Evolutionary conservation across 2,329 filamentous ascomycete species (phyloP).

Genomic region (Colletotrichum sidae): DNA sequence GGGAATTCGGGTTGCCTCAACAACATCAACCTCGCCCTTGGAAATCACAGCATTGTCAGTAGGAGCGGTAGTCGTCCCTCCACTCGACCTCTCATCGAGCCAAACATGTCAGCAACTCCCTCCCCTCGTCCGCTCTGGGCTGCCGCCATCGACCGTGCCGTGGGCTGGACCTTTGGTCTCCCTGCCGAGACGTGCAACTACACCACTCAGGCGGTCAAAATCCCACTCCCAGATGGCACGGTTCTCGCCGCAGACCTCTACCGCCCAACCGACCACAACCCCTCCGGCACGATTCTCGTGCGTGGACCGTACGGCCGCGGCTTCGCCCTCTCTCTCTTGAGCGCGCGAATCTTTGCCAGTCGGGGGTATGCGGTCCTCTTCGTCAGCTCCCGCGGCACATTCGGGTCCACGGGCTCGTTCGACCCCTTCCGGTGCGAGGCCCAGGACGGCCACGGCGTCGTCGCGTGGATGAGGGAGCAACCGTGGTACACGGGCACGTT

Average conservation of each 20-base stretch:
- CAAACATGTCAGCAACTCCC: neutral
- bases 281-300: conserved; percentile 36
- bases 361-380: conserved; percentile 41
- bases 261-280: conserved; percentile 32
- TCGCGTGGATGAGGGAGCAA: conserved; percentile 41
- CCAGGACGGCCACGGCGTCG: conserved; percentile 36
- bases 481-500: conserved; percentile 41
- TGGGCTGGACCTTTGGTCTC: conserved; percentile 16
- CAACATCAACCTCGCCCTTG: no score
- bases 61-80: no score
- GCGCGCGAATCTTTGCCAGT: conserved; percentile 38
- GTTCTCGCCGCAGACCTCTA: conserved; percentile 44
- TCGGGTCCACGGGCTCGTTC: conserved; percentile 25
- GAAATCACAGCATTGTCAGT: no score
- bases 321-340: conserved; percentile 15
- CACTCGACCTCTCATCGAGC: no score
- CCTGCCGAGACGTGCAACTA: conserved; percentile 34
- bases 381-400: conserved; percentile 38
- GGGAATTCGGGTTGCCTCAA: no score
- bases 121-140: neutral
- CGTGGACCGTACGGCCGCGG: conserved; percentile 37
- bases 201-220: conserved; percentile 22
- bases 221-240: conserved; percentile 35
- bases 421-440: conserved; percentile 31
- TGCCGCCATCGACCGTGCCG: conserved; percentile 2